Conservation (phyloP, 2,329 filamentous ascomycete species). For the Alternaria panax region DNA sequence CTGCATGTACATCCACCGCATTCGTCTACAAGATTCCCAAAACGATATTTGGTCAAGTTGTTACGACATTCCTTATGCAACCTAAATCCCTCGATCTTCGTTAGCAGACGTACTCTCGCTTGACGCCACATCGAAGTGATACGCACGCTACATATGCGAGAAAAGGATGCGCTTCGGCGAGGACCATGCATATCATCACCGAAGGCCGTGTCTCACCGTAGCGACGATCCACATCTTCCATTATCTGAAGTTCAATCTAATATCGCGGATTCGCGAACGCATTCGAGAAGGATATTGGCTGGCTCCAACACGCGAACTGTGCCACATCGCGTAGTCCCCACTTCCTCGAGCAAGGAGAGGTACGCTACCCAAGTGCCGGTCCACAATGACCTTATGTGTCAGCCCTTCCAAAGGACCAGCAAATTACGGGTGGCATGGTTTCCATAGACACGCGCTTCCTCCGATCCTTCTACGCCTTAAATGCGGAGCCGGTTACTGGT, state of each 20-base stretch:
- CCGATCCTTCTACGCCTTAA: neutral
- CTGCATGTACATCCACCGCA: neutral
- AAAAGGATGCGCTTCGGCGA: neutral
- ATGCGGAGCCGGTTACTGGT: neutral
- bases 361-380: conserved; percentile 2
- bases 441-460: neutral
- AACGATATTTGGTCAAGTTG: neutral
- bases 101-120: neutral
- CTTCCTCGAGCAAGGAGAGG: conserved; percentile 5
- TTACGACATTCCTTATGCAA: neutral
- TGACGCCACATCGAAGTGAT: neutral
- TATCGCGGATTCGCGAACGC: neutral
- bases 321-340: neutral
- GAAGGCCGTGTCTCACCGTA: neutral
- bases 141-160: neutral
- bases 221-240: neutral
- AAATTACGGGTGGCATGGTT: neutral
- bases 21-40: neutral
- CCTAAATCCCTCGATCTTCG: neutral
- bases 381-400: neutral
- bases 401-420: neutral
- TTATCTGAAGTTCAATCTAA: neutral
- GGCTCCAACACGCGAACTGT: conserved; percentile 3
- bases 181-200: neutral
- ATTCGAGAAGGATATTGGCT: neutral